Evolutionary conservation across 163 green algal species (phyloP).

Genomic region (Chlorella variabilis): DNA sequence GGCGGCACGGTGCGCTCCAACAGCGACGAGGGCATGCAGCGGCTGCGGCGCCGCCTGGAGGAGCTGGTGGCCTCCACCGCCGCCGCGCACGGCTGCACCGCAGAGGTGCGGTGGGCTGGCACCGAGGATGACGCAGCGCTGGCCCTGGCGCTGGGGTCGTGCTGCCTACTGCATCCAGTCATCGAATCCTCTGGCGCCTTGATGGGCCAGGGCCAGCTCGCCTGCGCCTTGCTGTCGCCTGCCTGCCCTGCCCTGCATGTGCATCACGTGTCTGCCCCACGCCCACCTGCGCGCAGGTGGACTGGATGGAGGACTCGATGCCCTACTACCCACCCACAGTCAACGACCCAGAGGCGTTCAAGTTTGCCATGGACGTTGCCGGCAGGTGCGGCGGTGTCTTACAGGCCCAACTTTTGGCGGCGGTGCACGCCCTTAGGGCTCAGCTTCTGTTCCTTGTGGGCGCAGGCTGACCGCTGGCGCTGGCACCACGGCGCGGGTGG

Average conservation of each 20-base stretch:
- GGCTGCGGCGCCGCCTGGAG: conserved; percentile 43
- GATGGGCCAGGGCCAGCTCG: no score
- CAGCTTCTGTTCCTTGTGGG: neutral
- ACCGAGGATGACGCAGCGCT: neutral
- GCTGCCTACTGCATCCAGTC: no score
- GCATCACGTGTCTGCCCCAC: no score
- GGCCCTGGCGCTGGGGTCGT: neutral
- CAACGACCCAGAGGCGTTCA: conserved; percentile 65
- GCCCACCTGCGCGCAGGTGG: no score
- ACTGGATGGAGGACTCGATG: conserved; percentile 62
- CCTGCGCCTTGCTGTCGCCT: no score
- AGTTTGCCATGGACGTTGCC: conserved; percentile 65
- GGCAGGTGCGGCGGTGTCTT: conserved; percentile 10
- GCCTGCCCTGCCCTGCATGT: no score
- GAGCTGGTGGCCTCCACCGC: conserved; percentile 43
- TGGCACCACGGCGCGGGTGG: neutral
- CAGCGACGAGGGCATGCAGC: conserved; percentile 43
- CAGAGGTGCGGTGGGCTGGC: neutral
- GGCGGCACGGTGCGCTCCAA: conserved; percentile 56
- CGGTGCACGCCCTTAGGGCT: neutral
- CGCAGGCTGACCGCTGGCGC: conserved; percentile 29
- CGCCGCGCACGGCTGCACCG: conserved; percentile 51
- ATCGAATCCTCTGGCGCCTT: no score
- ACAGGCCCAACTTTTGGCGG: neutral
- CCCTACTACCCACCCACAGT: conserved; percentile 85